Evolutionary conservation across 2,329 filamentous ascomycete genomes (phyloP), one percentile per base, ranked within the genome.

Genomic region (Arthrobotrys sphaeroides): DNA sequence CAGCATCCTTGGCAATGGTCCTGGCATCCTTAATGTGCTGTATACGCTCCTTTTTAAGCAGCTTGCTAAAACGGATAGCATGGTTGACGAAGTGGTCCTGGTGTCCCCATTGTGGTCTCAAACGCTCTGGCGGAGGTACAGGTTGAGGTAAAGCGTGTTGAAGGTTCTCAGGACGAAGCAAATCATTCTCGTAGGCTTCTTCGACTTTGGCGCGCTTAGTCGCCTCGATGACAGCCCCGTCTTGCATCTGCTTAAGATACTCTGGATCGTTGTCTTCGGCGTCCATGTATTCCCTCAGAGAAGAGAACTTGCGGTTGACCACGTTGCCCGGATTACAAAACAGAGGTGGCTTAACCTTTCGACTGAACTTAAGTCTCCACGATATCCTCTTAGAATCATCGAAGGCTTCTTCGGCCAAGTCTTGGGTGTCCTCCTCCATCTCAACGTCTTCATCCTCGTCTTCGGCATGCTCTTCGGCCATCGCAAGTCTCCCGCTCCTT

Each of bases 21-120:
- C 77, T 79, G 22, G 73, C 73, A 45, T 77, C 67, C 82, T 93
- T 96, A 0, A 94, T 94, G 82, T 98, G 94, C 10, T 90, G 87
- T 77, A 88, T 88, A 78, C 93, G 91, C 82, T 99, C 95, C 69
- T 89, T 88, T 1, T 90, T 83, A 84, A 98, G 88, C 36, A 98
- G 85, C 79, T 89, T 91, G 53, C 92, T 89, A 79, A 98, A 94
- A 79, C 94, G 90, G 10, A 90, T 81, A 72, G 91, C 90, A 76
- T 96, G 94, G 51, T 90, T 90, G 49, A 91, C 85, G 62, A 98
- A 86, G 81, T 98, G 92, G 80, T 98, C 94, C 80, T 89, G 87
- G 78, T 96, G 93, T n/a, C 91, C 89, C 85, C 92, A 98, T 80
- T 95, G 92, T 61, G 87, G 86, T 0, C 89, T 87, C 0, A 91